phyloP scores from a whole-genome alignment of 495 filamentous ascomycete species.

The Acidiella bohemica region DNA sequence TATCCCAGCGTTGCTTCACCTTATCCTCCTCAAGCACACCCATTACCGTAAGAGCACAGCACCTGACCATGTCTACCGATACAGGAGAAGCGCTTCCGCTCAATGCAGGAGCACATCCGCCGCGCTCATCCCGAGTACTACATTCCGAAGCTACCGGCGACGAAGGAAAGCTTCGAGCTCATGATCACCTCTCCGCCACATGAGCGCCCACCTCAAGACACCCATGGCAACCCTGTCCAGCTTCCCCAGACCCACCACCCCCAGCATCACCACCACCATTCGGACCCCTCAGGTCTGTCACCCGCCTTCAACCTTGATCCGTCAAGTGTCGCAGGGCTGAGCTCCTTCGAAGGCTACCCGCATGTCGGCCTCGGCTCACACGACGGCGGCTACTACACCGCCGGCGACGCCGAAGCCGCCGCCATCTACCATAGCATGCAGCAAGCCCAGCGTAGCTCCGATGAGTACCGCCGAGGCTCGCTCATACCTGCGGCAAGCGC shows the following conservation, averaged over 20 bases:
- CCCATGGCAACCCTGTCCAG: constrained; percentile 20
- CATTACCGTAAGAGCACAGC: constrained; percentile 6
- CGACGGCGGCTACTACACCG: constrained; percentile 27
- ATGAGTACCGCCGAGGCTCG: constrained; percentile 53
- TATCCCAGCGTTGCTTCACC: constrained; percentile 9
- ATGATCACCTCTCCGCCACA: constrained; percentile 87
- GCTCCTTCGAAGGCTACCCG: constrained; percentile 19
- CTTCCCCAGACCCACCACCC: constrained; percentile 21
- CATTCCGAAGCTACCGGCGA: constrained; percentile 95
- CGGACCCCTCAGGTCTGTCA: constrained; percentile 17
- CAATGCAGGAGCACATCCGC: constrained; percentile 98
- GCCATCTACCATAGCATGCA: constrained; percentile 35
- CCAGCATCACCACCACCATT: constrained; percentile 8
- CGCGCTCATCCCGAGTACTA: constrained; percentile 96
- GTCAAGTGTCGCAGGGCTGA: neutral
- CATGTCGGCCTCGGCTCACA: constrained; percentile 24
- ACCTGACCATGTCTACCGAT: neutral
- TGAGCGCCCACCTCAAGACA: constrained; percentile 44
- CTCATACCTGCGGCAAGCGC: constrained; percentile 59
- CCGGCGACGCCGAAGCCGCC: constrained; percentile 54
- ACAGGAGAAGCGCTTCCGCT: constrained; percentile 94
- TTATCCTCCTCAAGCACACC: neutral
- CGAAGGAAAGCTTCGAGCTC: constrained; percentile 91
- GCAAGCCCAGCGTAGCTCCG: constrained; percentile 44
- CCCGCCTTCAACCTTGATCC: constrained; percentile 18